Conservation (phyloP, 176 grass and related monocot species). For the Eleusine indica region DNA sequence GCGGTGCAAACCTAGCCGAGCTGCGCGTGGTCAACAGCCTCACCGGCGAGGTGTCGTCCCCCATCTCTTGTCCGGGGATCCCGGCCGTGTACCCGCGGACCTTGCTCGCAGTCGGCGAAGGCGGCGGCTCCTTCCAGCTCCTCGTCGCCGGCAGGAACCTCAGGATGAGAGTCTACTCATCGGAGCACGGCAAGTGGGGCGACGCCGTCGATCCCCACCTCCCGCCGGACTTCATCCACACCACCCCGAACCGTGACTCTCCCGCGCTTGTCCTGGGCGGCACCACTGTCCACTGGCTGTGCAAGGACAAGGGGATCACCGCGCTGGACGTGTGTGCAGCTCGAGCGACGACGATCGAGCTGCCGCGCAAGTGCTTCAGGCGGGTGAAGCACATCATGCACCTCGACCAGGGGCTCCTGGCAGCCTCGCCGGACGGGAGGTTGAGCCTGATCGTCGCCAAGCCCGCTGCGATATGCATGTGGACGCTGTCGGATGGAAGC, state of each 20-base stretch:
- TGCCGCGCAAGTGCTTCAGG: neutral
- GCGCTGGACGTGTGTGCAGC: neutral
- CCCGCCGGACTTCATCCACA: neutral
- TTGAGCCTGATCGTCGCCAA: slow-evolving; percentile 2
- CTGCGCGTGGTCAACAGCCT: slow-evolving; percentile 29
- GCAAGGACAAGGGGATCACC: too few species aligned
- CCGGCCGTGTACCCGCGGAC: too few species aligned
- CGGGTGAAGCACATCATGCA: too few species aligned
- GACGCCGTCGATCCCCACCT: neutral
- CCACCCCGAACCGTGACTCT: neutral
- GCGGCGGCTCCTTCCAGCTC: too few species aligned
- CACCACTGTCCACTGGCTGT: too few species aligned
- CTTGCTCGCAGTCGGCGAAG: too few species aligned
- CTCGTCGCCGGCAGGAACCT: neutral
- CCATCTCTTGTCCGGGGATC: neutral
- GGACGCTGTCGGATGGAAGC: neutral
- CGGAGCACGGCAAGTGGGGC: neutral
- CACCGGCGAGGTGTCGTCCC: neutral
- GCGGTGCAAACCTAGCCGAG: neutral
- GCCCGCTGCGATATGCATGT: neutral
- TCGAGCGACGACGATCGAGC: neutral
- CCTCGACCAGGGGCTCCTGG: neutral
- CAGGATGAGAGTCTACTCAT: neutral
- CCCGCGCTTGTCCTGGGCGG: neutral
- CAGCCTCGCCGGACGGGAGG: neutral